Base-by-base conservation (phyloP, 1,284 basidiomycete genomes). In the Pyrrhoderma lamaoense region DNA sequence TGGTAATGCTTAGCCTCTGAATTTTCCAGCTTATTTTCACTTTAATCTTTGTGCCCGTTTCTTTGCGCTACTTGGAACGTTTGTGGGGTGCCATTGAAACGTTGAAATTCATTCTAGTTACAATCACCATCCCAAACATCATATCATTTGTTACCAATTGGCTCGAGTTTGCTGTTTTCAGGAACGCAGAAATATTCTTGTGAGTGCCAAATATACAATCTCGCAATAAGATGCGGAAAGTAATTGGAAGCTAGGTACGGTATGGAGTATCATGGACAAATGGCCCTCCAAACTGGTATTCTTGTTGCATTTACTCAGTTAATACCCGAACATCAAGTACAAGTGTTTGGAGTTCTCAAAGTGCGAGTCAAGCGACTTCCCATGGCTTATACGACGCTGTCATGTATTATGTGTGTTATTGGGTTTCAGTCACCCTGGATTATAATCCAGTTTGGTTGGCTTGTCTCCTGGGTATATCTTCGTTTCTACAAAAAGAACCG, bases 361-460 rank as follows among this genome's bases (percentile, higher is more conserved):
- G 76, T 88, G 44, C 80, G 91, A 46, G 93, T 98, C 59, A 98
- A 97, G 91, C 82, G 80, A 8, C 69, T 98, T 31, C 96, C 96
- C 13, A 97, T 98, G 83, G 80, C 87, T 31, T 94, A 97, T 66
- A 79, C 98, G 55, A 88, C 90, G 1, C 69, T 97, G 56, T 96
- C 93, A 21, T 93, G 91, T 58, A 77, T 97, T 35, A 78, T 95
- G 67, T 90, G 88, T 60, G 60, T 99, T 47, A 58, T 96, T 45
- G 91, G 95, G 27, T 89, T 87, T 66, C 89, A 93, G 61, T 89
- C 88, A 51, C 96, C 96, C 1, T 98, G 85, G 74, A 94, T 99
- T 52, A 76, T 96, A 59, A 94, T 99, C 59, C 95, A 98, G 65
- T 98, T 97, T 64, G 95, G 93, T 14, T 99, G 96, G 92, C 87